Evolutionary conservation across 371 early-diverging fungal species (phyloP).

Genomic region (Mucor racemosus): DNA sequence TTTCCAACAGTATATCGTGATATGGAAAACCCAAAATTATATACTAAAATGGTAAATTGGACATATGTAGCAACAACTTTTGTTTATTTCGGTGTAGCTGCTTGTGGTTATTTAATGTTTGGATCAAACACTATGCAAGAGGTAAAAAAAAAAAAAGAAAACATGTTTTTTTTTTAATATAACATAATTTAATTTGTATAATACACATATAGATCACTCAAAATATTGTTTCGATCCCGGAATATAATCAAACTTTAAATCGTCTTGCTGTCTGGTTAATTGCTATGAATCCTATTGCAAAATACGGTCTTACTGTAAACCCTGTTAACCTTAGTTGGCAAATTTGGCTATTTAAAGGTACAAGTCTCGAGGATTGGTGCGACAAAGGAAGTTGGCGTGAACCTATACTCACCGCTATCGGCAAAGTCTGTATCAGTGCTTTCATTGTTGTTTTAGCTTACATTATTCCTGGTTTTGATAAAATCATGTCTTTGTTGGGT

Average conservation of each 20-base stretch:
- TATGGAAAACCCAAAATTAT: slow-evolving; percentile 51
- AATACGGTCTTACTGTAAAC: slow-evolving; percentile 65
- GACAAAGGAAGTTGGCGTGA: slow-evolving; percentile 32
- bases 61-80: slow-evolving; percentile 41
- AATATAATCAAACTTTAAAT: slow-evolving; percentile 61
- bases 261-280: slow-evolving; percentile 63
- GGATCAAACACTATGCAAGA: slow-evolving; percentile 65
- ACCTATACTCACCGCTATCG: slow-evolving; percentile 22
- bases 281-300: slow-evolving; percentile 73
- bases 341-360: slow-evolving; percentile 34
- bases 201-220: slow-evolving; percentile 60
- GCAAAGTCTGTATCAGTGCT: slow-evolving; percentile 33
- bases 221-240: slow-evolving; percentile 65
- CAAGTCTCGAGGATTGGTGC: slow-evolving; percentile 27
- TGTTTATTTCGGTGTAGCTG: slow-evolving; percentile 46
- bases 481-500: slow-evolving; percentile 69
- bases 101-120: slow-evolving; percentile 80
- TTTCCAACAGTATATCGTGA: slow-evolving; percentile 55
- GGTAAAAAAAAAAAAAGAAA: slow-evolving; percentile 31
- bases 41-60: slow-evolving; percentile 46
- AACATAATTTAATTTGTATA: neutral
- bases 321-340: slow-evolving; percentile 68
- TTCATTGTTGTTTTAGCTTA: slow-evolving; percentile 56
- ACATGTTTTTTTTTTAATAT: neutral
- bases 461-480: slow-evolving; percentile 63